phyloP scores from a whole-genome alignment of 768 basidiomycete species.

The Strobilomyces dryophilus region DNA sequence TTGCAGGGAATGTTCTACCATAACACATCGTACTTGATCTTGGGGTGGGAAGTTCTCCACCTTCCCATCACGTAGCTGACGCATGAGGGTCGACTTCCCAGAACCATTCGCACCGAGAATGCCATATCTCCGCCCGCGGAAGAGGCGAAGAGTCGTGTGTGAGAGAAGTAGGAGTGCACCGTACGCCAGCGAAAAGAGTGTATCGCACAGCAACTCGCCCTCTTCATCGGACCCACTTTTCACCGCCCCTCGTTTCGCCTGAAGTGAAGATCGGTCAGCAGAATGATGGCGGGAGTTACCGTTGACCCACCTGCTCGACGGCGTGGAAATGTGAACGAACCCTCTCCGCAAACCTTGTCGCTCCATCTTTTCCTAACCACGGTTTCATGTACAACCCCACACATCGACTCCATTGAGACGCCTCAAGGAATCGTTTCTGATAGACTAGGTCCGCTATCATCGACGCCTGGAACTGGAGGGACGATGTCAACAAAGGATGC shows the following conservation, averaged over 20 bases:
- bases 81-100: slow-evolving; percentile 94
- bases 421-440: slow-evolving; percentile 51
- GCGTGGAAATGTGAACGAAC: slow-evolving; percentile 72
- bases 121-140: slow-evolving; percentile 91
- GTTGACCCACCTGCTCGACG: slow-evolving; percentile 58
- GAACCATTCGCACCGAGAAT: slow-evolving; percentile 95
- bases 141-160: slow-evolving; percentile 84
- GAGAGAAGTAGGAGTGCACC: slow-evolving; percentile 92
- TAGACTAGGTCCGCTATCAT: slow-evolving; percentile 76
- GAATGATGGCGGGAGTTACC: background rate
- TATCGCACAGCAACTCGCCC: slow-evolving; percentile 87
- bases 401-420: slow-evolving; percentile 60
- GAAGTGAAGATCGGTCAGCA: slow-evolving; percentile 9
- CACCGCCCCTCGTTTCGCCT: slow-evolving; percentile 57
- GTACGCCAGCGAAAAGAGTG: slow-evolving; percentile 93
- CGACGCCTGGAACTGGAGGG: slow-evolving; percentile 68
- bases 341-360: slow-evolving; percentile 51
- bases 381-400: slow-evolving; percentile 66
- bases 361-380: slow-evolving; percentile 60
- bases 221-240: slow-evolving; percentile 51
- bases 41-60: slow-evolving; percentile 95
- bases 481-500: slow-evolving; percentile 53
- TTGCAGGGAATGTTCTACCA: slow-evolving; percentile 97
- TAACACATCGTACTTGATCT: slow-evolving; percentile 80
- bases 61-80: slow-evolving; percentile 91